Percentiles rank a stretch among this genome's conserved stretches.
Conservation (phyloP, 169 alveolate genomes). For the Cryptosporidium parvum region DNA sequence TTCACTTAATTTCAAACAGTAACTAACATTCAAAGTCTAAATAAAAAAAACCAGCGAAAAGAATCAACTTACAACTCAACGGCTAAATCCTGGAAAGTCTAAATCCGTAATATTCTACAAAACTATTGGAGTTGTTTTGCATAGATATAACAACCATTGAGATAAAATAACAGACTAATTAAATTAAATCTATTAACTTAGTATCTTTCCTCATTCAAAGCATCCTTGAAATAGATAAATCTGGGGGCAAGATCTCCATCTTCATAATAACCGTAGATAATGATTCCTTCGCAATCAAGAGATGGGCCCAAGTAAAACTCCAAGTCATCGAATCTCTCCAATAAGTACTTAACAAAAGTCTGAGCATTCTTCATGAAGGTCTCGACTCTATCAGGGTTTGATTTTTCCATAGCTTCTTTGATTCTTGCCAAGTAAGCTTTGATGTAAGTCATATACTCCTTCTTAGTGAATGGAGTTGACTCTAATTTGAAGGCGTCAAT, state of each 20-base stretch:
- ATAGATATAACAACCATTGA: background rate
- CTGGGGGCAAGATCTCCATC: conserved; percentile 94
- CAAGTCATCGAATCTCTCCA: conserved; percentile 91
- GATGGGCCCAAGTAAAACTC: conserved; percentile 93
- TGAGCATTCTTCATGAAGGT: conserved; percentile 89
- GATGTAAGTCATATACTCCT: conserved; percentile 90
- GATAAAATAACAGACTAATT: background rate
- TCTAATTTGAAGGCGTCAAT: conserved; percentile 92
- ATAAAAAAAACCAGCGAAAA: background rate
- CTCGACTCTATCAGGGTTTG: conserved; percentile 91
- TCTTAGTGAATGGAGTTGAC: conserved; percentile 91
- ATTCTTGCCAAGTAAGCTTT: conserved; percentile 91
- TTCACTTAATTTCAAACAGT: conserved; percentile 22
- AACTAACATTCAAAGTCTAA: background rate
- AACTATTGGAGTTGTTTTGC: background rate
- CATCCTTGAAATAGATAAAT: conserved; percentile 91
- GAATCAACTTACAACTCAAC: background rate
- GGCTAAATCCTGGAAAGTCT: background rate
- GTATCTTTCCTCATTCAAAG: conserved; percentile 91
- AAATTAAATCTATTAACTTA: conserved; percentile 62
- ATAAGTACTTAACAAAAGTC: conserved; percentile 90
- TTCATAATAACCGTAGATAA: conserved; percentile 91
- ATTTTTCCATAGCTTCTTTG: conserved; percentile 87
- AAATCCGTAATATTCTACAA: conserved; percentile 1
- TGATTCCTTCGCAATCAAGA: conserved; percentile 90